Evolutionary conservation across 106 monocot genomes (phyloP), one percentile per base, ranked within the genome.

Genomic region (Chionographis japonica): DNA sequence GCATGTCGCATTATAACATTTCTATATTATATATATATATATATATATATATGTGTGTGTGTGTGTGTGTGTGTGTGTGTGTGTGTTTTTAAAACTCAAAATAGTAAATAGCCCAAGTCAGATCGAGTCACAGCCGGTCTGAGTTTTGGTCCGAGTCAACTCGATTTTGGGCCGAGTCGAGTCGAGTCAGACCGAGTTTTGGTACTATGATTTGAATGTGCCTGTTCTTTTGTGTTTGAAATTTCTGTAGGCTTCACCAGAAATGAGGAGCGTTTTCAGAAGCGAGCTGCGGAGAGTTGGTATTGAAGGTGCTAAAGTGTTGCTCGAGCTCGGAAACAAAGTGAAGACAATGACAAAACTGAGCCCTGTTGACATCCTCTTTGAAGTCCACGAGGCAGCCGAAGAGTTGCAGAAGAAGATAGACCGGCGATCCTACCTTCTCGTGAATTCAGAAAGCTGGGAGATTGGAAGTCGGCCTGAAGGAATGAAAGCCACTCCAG

Each of bases 361-460:
- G 6, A 71, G 51, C 12, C 40, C 81, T 41, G 13, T 37, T 2
- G 82, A 85, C 42, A 78, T 97, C 62, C 92, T 97, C 7, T 62
- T 63, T 15, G 78, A 87, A 54, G 84, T 97, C 17, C 86, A 89
- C 50, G 75, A 79, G 17, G 97, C 97, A 12, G 97, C 89, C 13
- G 92, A 97, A 76, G 78, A 81, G 40, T 49, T 97, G 52, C 97
- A 92, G 54, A 85, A 81, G 68, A 92, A 83, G 79, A 89, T 92
- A 19, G 97, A 97, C 53, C 76, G 67, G 56, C 75, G 77, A 20
- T 97, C 97, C 7, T 97, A 97, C 71, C 75, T 97, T 69, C 79
- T 97, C 12, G 97, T 97, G 13, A 85, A 97, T 50, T 68, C 86
- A 17, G 87, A 92, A 66, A 80, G 84, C 41, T 97, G 97, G 97